Percentiles rank a stretch among this genome's conserved stretches.
These are phyloP conservation scores for Astraeus odoratus DNA, from an alignment of 768 basidiomycete species.

Conservation along the genomic window DNA sequence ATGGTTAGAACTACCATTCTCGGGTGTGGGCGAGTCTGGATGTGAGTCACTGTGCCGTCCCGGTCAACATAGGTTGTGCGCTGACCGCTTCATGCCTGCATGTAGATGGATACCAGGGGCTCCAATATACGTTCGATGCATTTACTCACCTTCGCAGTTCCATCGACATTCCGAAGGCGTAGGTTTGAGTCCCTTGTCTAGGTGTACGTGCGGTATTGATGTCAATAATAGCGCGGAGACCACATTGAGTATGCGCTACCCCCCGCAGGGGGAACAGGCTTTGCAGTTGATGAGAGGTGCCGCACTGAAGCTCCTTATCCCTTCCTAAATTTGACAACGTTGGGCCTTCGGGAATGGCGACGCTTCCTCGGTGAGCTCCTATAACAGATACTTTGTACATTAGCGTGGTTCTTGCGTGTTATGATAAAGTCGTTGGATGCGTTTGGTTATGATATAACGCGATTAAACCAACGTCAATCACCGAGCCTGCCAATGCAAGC, in stretches of 20 bases:
- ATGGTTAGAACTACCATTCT: slow-evolving; percentile 39
- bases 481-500: too few relatives aligned
- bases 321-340: background rate
- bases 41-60: slow-evolving; percentile 41
- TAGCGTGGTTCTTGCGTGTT: too few relatives aligned
- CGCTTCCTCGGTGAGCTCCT: background rate
- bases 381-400: too few relatives aligned
- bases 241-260: slow-evolving; percentile 16
- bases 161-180: slow-evolving; percentile 56
- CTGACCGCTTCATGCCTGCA: background rate
- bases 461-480: too few relatives aligned
- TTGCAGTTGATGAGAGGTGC: slow-evolving; percentile 7
- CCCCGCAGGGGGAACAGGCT: slow-evolving; percentile 16
- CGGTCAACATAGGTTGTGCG: background rate
- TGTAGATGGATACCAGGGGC: slow-evolving; percentile 47
- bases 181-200: slow-evolving; percentile 8
- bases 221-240: slow-evolving; percentile 16
- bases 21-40: slow-evolving; percentile 57
- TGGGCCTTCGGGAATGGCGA: background rate
- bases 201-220: background rate
- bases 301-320: background rate
- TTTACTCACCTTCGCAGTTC: slow-evolving; percentile 46
- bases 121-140: slow-evolving; percentile 48
- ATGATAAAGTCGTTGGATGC: too few relatives aligned
- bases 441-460: too few relatives aligned